Percentiles rank a stretch among this genome's conserved stretches.
Conservation (phyloP, 2,329 filamentous ascomycete species). For the Penicillium concentricum region DNA sequence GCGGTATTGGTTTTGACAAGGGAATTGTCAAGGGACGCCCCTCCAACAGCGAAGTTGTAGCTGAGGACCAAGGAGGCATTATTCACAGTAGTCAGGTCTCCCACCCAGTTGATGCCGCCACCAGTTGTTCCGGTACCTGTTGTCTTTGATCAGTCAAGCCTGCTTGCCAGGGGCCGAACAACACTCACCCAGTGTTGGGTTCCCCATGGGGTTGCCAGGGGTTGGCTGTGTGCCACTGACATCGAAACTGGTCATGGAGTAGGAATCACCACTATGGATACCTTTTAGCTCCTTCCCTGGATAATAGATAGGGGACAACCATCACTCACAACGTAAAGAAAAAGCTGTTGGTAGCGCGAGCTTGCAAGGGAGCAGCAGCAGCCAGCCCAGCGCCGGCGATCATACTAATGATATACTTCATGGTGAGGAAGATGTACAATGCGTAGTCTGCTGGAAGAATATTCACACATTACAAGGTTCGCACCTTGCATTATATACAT, state of each 20-base stretch:
- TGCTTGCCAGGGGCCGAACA: background rate
- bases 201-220: slow-evolving; percentile 58
- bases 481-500: background rate
- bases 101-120: slow-evolving; percentile 55
- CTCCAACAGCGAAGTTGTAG: slow-evolving; percentile 57
- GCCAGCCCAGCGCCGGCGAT: slow-evolving; percentile 14
- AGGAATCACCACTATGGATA: slow-evolving; percentile 55
- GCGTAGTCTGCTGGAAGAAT: background rate
- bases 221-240: slow-evolving; percentile 53
- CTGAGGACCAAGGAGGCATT: slow-evolving; percentile 50
- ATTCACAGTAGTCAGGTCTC: slow-evolving; percentile 48
- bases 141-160: background rate
- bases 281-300: background rate
- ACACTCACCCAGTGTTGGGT: slow-evolving; percentile 47
- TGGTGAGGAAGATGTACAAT: background rate
- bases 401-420: slow-evolving; percentile 12
- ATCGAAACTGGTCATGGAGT: slow-evolving; percentile 61
- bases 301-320: no score
- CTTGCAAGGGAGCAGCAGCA: slow-evolving; percentile 18
- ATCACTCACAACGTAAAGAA: slow-evolving; percentile 44
- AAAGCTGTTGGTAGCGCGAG: slow-evolving; percentile 26
- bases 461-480: no score
- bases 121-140: slow-evolving; percentile 51
- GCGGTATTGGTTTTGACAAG: slow-evolving; percentile 54
- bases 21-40: slow-evolving; percentile 53